These are phyloP conservation scores for Flagelloscypha sp. DNA, from an alignment of 768 basidiomycete genomes.

Conservation along the genomic window DNA sequence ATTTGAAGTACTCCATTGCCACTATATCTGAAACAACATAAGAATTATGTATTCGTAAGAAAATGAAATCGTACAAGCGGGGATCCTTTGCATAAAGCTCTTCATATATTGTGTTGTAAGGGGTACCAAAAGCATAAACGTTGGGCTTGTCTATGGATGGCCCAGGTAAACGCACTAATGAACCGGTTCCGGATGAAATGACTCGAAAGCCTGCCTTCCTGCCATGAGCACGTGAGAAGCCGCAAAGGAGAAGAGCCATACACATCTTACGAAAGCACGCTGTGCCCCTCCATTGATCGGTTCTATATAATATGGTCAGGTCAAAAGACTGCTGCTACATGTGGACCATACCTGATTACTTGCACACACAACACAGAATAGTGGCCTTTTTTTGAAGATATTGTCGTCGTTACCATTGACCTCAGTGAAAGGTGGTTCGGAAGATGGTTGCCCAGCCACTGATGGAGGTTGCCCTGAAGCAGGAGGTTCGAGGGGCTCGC, in stretches of 20 bases:
- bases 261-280: conserved; percentile 72
- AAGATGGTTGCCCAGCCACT: conserved; percentile 7
- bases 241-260: neutral
- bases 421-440: conserved; percentile 15
- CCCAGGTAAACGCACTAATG: conserved; percentile 92
- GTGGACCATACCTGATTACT: conserved; percentile 79
- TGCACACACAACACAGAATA: conserved; percentile 99
- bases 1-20: conserved; percentile 92
- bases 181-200: conserved; percentile 92
- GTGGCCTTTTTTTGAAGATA: conserved; percentile 56
- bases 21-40: conserved; percentile 55
- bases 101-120: conserved; percentile 92
- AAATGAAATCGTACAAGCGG: conserved; percentile 53
- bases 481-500: conserved; percentile 16
- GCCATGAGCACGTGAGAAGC: conserved; percentile 7
- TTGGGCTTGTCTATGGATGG: conserved; percentile 97
- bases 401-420: conserved; percentile 14
- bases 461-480: conserved; percentile 14
- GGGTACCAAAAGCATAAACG: conserved; percentile 93
- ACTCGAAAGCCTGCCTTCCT: conserved; percentile 91
- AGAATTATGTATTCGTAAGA: conserved; percentile 4
- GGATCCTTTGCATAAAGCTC: conserved; percentile 80
- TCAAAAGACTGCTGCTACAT: conserved; percentile 1
- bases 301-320: conserved; percentile 48
- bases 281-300: conserved; percentile 97